Base-by-base conservation (phyloP, 768 basidiomycete genomes). In the Termitomyces sp. region DNA sequence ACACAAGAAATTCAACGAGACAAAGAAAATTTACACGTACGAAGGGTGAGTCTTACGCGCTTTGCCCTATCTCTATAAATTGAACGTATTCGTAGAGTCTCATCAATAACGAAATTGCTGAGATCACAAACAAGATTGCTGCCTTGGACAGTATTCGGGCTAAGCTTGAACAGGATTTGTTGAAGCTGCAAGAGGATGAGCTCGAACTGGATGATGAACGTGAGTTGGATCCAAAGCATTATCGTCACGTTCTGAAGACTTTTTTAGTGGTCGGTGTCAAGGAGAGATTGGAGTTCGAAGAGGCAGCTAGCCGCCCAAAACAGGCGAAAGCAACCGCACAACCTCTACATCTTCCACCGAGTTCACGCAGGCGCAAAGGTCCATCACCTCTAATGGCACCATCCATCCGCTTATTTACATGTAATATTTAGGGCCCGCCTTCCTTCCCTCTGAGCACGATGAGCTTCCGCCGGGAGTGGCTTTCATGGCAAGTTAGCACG, bases 381-480 rank as follows among this genome's bases (percentile, higher is more conserved):
- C 63, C 55, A 6, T 48, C 4, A 56, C 20, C n/a, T 48, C 16
- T 36, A 16, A 35, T 16, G 11, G 33, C 32, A 32, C 51, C 15
- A 39, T 44, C 5, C 12, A 24, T 45, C 18, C 32, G 38, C 18
- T 56, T 36, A 60, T 57, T 55, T 7, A 40, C 18, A 48, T 57
- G 7, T 6, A 9, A 22, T 50, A 3, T 39, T 55, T 62, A 89
- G 96, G 96, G 2, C 96, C 96, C 0, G 92, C 92, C 18, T 98
- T 99, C 79, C 73, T 99, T 51, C 97, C 97, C 4, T 97, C 95
- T 18, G 97, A 98, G 71, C 97, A 99, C 66, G 94, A 95, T 66
- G 94, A 97, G 57, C 80, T 99, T 35, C 97, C 97, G 9, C 85
- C 89, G 8, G 94, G 94, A 1, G 86, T 98, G 6, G 97, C 96